Evolutionary conservation across 2,329 filamentous ascomycete species (phyloP).

Genomic region (Madurella fahalii): DNA sequence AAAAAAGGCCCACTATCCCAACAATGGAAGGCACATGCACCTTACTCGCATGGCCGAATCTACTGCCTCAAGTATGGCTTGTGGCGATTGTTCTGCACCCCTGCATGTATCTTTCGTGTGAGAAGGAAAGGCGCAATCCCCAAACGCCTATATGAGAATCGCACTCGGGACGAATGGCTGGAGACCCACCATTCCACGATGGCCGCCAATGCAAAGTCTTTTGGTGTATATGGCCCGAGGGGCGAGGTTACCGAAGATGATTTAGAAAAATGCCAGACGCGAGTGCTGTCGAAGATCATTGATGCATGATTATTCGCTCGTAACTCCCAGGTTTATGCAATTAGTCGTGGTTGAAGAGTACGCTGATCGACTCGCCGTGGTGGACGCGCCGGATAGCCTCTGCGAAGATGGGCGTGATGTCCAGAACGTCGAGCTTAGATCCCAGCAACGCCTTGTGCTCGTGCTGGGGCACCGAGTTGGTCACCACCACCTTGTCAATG

Average conservation of each 20-base stretch:
- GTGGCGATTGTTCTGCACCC: constrained; percentile 3
- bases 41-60: not conserved
- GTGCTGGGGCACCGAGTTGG: constrained; percentile 87
- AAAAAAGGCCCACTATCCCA: not conserved
- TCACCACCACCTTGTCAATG: constrained; percentile 90
- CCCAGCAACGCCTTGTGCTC: constrained; percentile 71
- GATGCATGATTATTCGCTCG: constrained; percentile 17
- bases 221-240: constrained; percentile 17
- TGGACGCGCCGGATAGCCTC: constrained; percentile 95
- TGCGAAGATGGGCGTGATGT: constrained; percentile 86
- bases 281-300: constrained; percentile 9
- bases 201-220: constrained; percentile 23
- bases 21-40: not conserved
- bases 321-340: constrained; percentile 12
- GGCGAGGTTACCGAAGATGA: constrained; percentile 6
- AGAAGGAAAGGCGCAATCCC: constrained; percentile 4
- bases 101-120: not conserved
- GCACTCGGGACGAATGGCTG: not conserved
- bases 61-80: not conserved
- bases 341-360: constrained; percentile 82
- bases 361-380: constrained; percentile 95
- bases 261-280: constrained; percentile 19
- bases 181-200: constrained; percentile 3
- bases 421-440: constrained; percentile 85
- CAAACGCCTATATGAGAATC: constrained; percentile 6